Percentiles rank a stretch among this genome's conserved stretches.
Evolutionary conservation across 1,139 yeast genomes (phyloP).

Genomic region (Geotrichum citri-aurantii): DNA sequence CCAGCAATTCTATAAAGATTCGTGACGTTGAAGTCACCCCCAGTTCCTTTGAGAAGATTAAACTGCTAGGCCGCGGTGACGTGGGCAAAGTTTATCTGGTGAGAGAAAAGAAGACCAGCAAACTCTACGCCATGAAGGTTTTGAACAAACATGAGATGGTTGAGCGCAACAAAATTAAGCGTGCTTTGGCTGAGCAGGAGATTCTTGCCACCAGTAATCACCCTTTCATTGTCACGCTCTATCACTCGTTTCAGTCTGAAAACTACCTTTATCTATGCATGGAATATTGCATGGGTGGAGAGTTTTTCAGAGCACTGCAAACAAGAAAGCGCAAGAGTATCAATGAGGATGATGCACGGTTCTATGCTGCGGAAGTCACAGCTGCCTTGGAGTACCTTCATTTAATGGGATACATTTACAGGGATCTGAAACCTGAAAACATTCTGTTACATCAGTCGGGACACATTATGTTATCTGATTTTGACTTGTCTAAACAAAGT

Average conservation of each 20-base stretch:
- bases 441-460: slow-evolving; percentile 90
- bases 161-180: slow-evolving; percentile 84
- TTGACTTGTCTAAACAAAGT: slow-evolving; percentile 88
- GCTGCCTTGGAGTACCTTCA: slow-evolving; percentile 95
- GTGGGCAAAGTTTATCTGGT: slow-evolving; percentile 95
- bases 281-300: slow-evolving; percentile 99
- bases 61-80: slow-evolving; percentile 90
- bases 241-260: slow-evolving; percentile 93
- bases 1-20: slow-evolving; percentile 61
- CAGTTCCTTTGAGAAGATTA: slow-evolving; percentile 78
- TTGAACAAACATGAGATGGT: slow-evolving; percentile 89
- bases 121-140: slow-evolving; percentile 87
- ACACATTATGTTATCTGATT: slow-evolving; percentile 94
- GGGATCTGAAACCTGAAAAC: slow-evolving; percentile 94
- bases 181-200: slow-evolving; percentile 95
- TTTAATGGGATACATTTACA: slow-evolving; percentile 90
- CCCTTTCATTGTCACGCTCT: slow-evolving; percentile 92
- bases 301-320: slow-evolving; percentile 91
- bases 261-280: slow-evolving; percentile 87
- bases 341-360: slow-evolving; percentile 82
- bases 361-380: slow-evolving; percentile 96
- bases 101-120: slow-evolving; percentile 67
- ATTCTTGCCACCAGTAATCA: slow-evolving; percentile 92
- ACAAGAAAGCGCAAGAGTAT: slow-evolving; percentile 83
- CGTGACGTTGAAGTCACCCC: slow-evolving; percentile 80